These are phyloP conservation scores for Magnolia changhungtana DNA, from an alignment of 164 flowering plant species.

Conservation along the genomic window DNA sequence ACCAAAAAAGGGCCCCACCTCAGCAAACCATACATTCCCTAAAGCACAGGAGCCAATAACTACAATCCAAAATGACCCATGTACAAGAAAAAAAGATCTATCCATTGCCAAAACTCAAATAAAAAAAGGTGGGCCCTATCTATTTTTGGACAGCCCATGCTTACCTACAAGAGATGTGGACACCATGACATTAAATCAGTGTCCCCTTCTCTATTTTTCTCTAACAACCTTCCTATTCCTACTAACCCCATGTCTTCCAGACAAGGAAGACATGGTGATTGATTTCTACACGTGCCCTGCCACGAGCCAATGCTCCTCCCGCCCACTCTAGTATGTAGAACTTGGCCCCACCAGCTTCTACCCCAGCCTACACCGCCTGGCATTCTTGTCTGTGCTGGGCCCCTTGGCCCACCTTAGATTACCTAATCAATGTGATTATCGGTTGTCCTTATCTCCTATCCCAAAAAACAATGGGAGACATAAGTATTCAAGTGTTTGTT, in stretches of 20 bases:
- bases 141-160: constrained; percentile 7
- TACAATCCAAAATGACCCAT: not conserved
- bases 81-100: not conserved
- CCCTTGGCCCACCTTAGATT: not conserved
- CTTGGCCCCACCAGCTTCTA: not conserved
- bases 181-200: not conserved
- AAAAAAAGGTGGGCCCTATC: not conserved
- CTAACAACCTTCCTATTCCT: not conserved
- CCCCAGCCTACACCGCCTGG: not conserved
- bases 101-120: not conserved
- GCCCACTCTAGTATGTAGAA: not conserved
- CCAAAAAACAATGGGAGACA: not conserved
- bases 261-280: not conserved
- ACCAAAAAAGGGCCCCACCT: too few relatives aligned
- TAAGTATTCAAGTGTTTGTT: not conserved
- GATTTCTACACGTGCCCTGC: not conserved
- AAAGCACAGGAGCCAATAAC: not conserved
- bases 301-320: not conserved
- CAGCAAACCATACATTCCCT: not conserved
- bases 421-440: not conserved
- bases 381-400: not conserved
- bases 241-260: not conserved
- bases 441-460: not conserved
- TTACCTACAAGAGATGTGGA: constrained; percentile 1
- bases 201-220: not conserved